Base-by-base conservation (phyloP, 495 filamentous ascomycete genomes). In the Trichoderma orchidacearum region DNA sequence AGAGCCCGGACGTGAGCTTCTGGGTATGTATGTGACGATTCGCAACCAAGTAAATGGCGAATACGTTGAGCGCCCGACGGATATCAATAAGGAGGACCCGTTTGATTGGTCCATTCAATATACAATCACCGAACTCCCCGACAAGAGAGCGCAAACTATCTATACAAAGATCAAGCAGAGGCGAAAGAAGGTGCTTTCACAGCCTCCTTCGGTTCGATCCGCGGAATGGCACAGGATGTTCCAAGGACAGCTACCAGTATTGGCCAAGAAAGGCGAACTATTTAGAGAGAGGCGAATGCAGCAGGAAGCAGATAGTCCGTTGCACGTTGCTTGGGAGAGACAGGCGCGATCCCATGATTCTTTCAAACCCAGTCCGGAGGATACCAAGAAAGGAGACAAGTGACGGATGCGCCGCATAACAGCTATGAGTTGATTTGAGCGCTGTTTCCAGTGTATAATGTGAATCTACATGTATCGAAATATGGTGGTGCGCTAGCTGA, bases 51-150 rank as follows among this genome's bases (percentile, higher is more conserved):
- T 96, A 55, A 89, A 96, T 68, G 82, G 77, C 25, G 52, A 70
- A 17, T 72, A 76, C 54, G 83, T 90, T 8, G 57, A 68, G 1
- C 81, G 90, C 1, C 87, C 89, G 0, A 52, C 65, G 0, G 50
- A 74, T 1, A 65, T 94, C 38, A 60, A 30, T 0, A 53, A 34
- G 17, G 51, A 53, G n/a, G 50, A 68, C 13, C 12, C 59, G 0
- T 80, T 91, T 59, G 66, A 70, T 1, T 98, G 93, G 92, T 67
- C 68, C 0, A 70, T 96, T 35, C 83, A 95, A 56, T 96, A 95
- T 68, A 73, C 80, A 25, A 65, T 96, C 30, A 68, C 74, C 45
- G 86, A 93, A 62, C 64, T 78, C 3, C 4, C 55, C 0, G 21
- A 54, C 0, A 51, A 65, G 3, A 61, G 70, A 0, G 79, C 77